A percentile compares a stretch with the other conserved stretches of the same genome.
These are phyloP conservation scores for Ustilaginoidea virens DNA, from an alignment of 2,329 filamentous ascomycete species.

Conservation along the genomic window DNA sequence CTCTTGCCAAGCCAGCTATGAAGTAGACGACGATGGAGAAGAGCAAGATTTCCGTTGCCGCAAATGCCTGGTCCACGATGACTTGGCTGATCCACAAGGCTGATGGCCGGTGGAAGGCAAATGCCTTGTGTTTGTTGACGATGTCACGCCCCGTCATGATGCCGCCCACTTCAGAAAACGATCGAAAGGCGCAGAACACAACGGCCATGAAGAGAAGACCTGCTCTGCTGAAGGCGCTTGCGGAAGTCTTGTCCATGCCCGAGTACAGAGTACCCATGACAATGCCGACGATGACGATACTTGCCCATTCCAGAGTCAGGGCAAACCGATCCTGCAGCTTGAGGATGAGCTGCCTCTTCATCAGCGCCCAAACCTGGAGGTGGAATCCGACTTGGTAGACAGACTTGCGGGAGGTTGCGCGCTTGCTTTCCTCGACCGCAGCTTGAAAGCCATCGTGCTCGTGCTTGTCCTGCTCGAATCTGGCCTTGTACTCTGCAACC, in stretches of 20 bases:
- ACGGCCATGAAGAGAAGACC: constrained; percentile 69
- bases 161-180: constrained; percentile 60
- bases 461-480: constrained; percentile 47
- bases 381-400: constrained; percentile 77
- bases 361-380: constrained; percentile 66
- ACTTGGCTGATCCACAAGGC: constrained; percentile 77
- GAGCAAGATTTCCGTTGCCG: constrained; percentile 51
- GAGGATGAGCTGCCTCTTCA: constrained; percentile 71
- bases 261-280: constrained; percentile 70
- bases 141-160: constrained; percentile 66
- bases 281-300: constrained; percentile 62
- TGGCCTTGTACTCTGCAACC: constrained; percentile 53
- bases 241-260: constrained; percentile 46
- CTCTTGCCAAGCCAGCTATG: constrained; percentile 53
- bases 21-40: constrained; percentile 70
- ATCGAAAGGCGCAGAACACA: constrained; percentile 77
- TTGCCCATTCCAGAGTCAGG: constrained; percentile 56
- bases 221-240: constrained; percentile 65
- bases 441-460: constrained; percentile 61
- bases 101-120: constrained; percentile 69
- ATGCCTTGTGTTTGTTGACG: constrained; percentile 72
- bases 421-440: constrained; percentile 66
- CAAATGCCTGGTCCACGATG: constrained; percentile 60
- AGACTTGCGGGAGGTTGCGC: constrained; percentile 56
- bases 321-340: constrained; percentile 77